These are phyloP conservation scores for Astraeus odoratus DNA, from an alignment of 768 basidiomycete species.

Conservation along the genomic window DNA sequence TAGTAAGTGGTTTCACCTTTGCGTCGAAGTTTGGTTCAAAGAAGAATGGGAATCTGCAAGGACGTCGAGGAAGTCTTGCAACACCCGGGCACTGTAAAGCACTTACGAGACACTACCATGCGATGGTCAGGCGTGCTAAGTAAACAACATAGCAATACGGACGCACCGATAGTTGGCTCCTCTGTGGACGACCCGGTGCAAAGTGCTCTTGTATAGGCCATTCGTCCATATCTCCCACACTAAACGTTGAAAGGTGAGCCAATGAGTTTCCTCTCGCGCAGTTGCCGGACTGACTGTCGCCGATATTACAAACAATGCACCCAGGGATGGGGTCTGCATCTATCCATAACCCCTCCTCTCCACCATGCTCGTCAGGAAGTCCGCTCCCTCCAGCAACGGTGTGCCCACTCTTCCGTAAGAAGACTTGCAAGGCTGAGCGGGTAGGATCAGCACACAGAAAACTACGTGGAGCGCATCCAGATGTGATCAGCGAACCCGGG, in stretches of 20 bases:
- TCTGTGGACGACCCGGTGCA: constrained; percentile 84
- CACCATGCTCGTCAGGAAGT: constrained; percentile 45
- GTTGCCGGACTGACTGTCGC: constrained; percentile 63
- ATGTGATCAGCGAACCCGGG: neutral
- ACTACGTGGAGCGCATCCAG: constrained; percentile 29
- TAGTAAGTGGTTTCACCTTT: constrained; percentile 54
- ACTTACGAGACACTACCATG: constrained; percentile 63
- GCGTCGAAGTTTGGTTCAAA: constrained; percentile 88
- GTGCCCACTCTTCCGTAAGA: constrained; percentile 40
- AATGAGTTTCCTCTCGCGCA: neutral
- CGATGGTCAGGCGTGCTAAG: constrained; percentile 5
- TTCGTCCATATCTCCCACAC: constrained; percentile 94
- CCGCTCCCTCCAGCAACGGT: constrained; percentile 23
- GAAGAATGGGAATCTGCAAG: constrained; percentile 78
- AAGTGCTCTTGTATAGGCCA: constrained; percentile 79
- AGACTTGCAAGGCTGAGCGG: constrained; percentile 76
- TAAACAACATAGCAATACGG: neutral
- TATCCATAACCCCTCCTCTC: constrained; percentile 67
- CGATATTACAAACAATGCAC: constrained; percentile 87
- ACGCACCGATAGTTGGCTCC: constrained; percentile 57
- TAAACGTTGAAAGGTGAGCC: constrained; percentile 20
- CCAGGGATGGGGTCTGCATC: constrained; percentile 77
- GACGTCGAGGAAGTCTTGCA: constrained; percentile 4
- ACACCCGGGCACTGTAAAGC: neutral
- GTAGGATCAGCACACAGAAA: constrained; percentile 83